phyloP scores from a whole-genome alignment of 2,329 filamentous ascomycete species.

The Colletotrichum cuscutae region DNA sequence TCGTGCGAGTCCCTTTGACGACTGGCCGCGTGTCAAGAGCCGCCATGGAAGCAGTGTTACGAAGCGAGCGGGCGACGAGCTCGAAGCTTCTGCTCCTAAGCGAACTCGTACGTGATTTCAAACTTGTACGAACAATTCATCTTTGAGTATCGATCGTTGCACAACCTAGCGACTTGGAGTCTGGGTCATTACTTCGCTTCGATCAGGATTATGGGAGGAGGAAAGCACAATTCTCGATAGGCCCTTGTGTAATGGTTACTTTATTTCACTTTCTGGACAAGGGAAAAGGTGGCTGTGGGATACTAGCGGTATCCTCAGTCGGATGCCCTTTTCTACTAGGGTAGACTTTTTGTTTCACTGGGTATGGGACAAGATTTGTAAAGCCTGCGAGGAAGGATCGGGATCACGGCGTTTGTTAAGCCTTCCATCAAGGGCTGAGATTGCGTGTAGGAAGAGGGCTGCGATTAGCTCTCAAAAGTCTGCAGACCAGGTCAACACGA shows the following conservation, averaged over 20 bases:
- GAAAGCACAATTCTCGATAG: slow-evolving; percentile 31
- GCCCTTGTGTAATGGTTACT: slow-evolving; percentile 33
- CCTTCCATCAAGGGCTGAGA: slow-evolving; percentile 15
- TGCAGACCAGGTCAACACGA: slow-evolving; percentile 17
- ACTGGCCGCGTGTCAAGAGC: slow-evolving; percentile 74
- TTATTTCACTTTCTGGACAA: slow-evolving; percentile 25
- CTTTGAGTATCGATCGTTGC: slow-evolving; percentile 25
- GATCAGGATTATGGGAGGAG: slow-evolving; percentile 6
- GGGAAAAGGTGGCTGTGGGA: background rate
- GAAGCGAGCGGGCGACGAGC: slow-evolving; percentile 33
- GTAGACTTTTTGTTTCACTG: slow-evolving; percentile 14
- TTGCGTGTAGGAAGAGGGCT: slow-evolving; percentile 9
- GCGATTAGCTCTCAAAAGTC: background rate
- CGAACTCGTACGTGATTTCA: slow-evolving; percentile 47
- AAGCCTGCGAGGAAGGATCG: background rate
- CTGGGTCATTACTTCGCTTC: slow-evolving; percentile 4
- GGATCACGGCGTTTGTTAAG: slow-evolving; percentile 17
- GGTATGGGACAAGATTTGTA: background rate
- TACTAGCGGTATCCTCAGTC: slow-evolving; percentile 1
- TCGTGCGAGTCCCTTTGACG: slow-evolving; percentile 70
- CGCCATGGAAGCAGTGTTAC: slow-evolving; percentile 37
- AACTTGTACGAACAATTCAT: background rate
- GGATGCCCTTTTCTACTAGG: background rate
- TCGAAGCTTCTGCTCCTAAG: slow-evolving; percentile 45
- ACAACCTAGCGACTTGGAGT: background rate